These are phyloP conservation scores for Phlebiopsis flavidoalba DNA, from an alignment of 768 basidiomycete species.

Conservation along the genomic window DNA sequence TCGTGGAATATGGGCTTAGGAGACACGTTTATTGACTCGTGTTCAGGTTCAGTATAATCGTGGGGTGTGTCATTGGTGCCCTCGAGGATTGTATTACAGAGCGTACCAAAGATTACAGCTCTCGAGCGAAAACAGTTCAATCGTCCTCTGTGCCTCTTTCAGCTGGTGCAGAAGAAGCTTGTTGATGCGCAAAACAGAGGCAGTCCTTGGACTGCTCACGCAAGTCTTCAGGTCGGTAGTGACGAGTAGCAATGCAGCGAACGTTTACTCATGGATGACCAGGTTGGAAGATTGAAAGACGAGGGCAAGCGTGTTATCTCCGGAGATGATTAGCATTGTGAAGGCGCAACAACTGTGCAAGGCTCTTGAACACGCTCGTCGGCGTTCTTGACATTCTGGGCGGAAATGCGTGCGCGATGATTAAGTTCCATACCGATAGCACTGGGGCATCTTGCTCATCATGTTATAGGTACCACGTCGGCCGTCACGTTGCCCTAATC, in stretches of 20 bases:
- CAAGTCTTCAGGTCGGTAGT: constrained; percentile 57
- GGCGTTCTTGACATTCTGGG: constrained; percentile 87
- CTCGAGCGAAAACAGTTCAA: constrained; percentile 89
- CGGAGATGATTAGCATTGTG: constrained; percentile 93
- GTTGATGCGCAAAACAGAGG: constrained; percentile 75
- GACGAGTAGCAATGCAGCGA: background rate
- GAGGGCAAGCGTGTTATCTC: constrained; percentile 55
- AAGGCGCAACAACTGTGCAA: constrained; percentile 97
- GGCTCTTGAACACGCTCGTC: constrained; percentile 77
- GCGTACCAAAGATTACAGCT: constrained; percentile 74
- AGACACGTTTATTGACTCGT: constrained; percentile 6
- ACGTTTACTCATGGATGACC: constrained; percentile 9
- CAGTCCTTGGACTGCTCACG: constrained; percentile 48
- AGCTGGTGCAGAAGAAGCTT: constrained; percentile 96
- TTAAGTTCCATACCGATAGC: constrained; percentile 37
- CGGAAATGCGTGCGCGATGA: constrained; percentile 94
- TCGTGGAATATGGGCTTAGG: background rate
- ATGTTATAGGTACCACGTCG: constrained; percentile 73
- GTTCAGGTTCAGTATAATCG: constrained; percentile 72
- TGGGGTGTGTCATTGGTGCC: constrained; percentile 96
- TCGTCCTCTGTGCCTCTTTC: constrained; percentile 88
- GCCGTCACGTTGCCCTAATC: constrained; percentile 92
- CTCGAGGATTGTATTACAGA: constrained; percentile 88
- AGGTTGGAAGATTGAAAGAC: constrained; percentile 80
- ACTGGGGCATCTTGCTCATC: background rate